Base-by-base conservation (phyloP, 2,329 filamentous ascomycete species). In the Thyridium curvatum region DNA sequence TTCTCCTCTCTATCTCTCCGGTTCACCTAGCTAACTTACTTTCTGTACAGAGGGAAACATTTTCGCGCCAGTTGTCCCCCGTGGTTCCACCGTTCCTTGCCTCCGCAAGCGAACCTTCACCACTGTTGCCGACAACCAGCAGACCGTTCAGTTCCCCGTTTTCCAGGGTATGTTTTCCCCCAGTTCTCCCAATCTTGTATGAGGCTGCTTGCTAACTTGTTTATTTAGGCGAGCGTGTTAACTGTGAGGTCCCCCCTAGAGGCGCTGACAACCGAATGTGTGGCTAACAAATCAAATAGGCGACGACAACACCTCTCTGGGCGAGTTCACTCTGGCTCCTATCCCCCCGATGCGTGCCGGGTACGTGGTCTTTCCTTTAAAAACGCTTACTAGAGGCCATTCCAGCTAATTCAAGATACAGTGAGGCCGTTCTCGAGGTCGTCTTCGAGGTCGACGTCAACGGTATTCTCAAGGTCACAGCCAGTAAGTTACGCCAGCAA, bases 381-480 rank as follows among this genome's bases (percentile, higher is more conserved):
- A n/a, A n/a, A n/a, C n/a, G n/a, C n/a, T n/a, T n/a, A n/a, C n/a
- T n/a, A n/a, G n/a, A n/a, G n/a, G n/a, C n/a, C n/a, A n/a, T n/a
- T n/a, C n/a, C n/a, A n/a, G n/a, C n/a, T n/a, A n/a, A n/a, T n/a
- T n/a, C n/a, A n/a, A n/a, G n/a, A n/a, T n/a, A n/a, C 59, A 91
- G 93, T 65, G 93, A 98, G 64, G 86, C 93, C 54, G 90, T 94
- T 51, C 85, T 98, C 34, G 93, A 98, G 73, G 86, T 91, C 54
- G 89, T 97, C 66, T 97, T 98, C 71, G 93, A 98, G 75, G 93
- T 98, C 61, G 93, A 98, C 55, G 93, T 96, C 79, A 98, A 98
- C 77, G 93, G 93, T 84, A 95, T 96, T 66, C 84, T 98, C 52
- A 98, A 98, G 83, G 93, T 97, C 59, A 97, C 91, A 48, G 93